Evolutionary conservation across 1,139 yeast species (phyloP).

Genomic region (Candida neerlandica): DNA sequence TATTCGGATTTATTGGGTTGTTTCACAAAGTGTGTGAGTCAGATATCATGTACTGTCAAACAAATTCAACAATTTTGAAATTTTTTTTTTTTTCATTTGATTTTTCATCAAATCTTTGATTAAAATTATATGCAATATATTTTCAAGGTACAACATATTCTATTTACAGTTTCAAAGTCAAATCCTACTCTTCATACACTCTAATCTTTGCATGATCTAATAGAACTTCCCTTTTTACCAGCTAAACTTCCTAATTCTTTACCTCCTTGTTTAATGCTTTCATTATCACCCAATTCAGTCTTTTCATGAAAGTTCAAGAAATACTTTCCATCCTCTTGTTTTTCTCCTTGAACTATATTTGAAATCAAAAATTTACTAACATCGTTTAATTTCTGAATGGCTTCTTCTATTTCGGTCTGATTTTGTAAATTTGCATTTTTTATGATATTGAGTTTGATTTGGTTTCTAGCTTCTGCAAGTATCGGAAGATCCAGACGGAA

Average conservation of each 20-base stretch:
- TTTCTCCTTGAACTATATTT: conserved; percentile 84
- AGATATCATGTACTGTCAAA: no score
- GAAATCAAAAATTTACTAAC: conserved; percentile 66
- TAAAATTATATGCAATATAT: background rate
- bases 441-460: conserved; percentile 62
- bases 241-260: conserved; percentile 46
- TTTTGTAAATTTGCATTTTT: conserved; percentile 34
- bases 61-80: background rate
- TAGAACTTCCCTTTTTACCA: conserved; percentile 32
- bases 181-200: background rate
- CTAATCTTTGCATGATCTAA: conserved; percentile 11
- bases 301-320: conserved; percentile 72
- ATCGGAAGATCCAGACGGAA: conserved; percentile 60
- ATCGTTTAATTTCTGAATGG: conserved; percentile 64
- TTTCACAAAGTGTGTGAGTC: no score
- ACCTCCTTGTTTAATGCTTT: conserved; percentile 40
- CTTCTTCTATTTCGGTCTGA: conserved; percentile 46
- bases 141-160: background rate
- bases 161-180: background rate
- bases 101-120: background rate
- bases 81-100: background rate
- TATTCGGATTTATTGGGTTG: no score
- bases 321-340: conserved; percentile 48
- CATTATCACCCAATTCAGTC: conserved; percentile 92
- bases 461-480: conserved; percentile 61